Base-by-base conservation (phyloP, 2,329 filamentous ascomycete genomes). In the Penicillium paneum region DNA sequence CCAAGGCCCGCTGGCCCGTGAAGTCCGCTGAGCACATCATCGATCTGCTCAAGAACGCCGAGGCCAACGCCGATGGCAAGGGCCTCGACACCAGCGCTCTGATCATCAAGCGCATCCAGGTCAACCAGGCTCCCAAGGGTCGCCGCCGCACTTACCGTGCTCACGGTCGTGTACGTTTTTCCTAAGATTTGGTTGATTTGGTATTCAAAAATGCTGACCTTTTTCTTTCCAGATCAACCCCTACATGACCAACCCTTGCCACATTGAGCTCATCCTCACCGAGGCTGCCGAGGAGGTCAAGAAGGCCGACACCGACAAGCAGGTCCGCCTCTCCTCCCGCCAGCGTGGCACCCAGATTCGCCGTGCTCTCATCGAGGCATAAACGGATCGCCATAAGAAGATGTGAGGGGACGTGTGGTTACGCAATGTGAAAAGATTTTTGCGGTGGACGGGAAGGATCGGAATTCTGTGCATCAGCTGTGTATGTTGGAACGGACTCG, bases 61-160 rank as follows among this genome's bases (percentile, higher is more conserved):
- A 96, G 84, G 87, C 91, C 82, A 96, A 96, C 81, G 91, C 91
- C 77, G 92, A 96, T 73, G 89, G 90, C 79, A 96, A 96, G 86
- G 91, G 92, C 74, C 90, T 96, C 74, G 91, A 99, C 82, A 97
- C 92, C 76, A 88, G 87, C 82, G 95, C 95, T 85, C 84, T 99
- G 76, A 82, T 97, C 77, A 90, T 99, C 83, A 97, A 97, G 90
- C 95, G 97, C 89, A 99, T 99, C 83, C 94, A 99, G 85, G 94
- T 99, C 86, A 99, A 99, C 90, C 94, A 99, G 86, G 95, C 94
- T 71, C 94, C 94, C 74, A 97, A 97, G 89, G 93, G 97, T 86
- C 88, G 94, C 78, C 87, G 94, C 83, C 89, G 94, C 80, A 99
- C 94, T 77, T 99, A 99, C 90, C 92, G 94, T 87, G 95, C 95